Base-by-base conservation (phyloP, 1,284 basidiomycete genomes). In the Trichosporon sp. region DNA sequence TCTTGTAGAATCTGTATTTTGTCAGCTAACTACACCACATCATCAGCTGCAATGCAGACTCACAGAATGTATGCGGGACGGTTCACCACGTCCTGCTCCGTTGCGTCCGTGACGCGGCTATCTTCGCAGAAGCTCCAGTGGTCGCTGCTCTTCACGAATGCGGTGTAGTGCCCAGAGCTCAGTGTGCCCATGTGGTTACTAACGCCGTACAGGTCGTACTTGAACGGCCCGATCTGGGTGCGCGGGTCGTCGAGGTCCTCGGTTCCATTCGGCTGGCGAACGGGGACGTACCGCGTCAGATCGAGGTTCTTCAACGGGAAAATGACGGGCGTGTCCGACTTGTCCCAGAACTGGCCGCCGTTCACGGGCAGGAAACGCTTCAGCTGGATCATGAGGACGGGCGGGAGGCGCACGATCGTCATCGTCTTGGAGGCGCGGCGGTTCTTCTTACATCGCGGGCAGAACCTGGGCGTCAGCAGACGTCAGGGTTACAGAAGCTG, bases 101-200 rank as follows among this genome's bases (percentile, higher is more conserved):
- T 89, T 35, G 89, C 90, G 54, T 86, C 79, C 68, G 89, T 88
- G 72, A 93, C 87, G 75, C 89, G 89, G 79, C 92, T 93, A 81
- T 96, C 94, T 77, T 95, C 93, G 80, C 92, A 94, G 78, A 92
- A 92, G 79, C 90, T 84, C 94, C 94, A 96, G 38, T 91, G 90
- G 72, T 90, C 87, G 2, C 4, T 5, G 10, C 91, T 92, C 67
- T 83, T 83, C 69, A 96, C 88, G 78, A 90, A 94, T 19, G 94
- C 92, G 65, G 93, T 96, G 83, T 96, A 98, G 84, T 98, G 95
- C 0, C 95, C 95, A 26, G 26, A 26, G 76, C 91, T 92, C 71
- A 97, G 84, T 79, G 90, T 94, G 5, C 95, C 95, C 81, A 90
- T 92, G 84, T 98, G 95, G 82, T 97, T 96, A 66, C 92, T 94